Evolutionary conservation across 2,329 filamentous ascomycete species (phyloP), one percentile per base, ranked within the genome.

Genomic region (Epicoccum sorghinum): DNA sequence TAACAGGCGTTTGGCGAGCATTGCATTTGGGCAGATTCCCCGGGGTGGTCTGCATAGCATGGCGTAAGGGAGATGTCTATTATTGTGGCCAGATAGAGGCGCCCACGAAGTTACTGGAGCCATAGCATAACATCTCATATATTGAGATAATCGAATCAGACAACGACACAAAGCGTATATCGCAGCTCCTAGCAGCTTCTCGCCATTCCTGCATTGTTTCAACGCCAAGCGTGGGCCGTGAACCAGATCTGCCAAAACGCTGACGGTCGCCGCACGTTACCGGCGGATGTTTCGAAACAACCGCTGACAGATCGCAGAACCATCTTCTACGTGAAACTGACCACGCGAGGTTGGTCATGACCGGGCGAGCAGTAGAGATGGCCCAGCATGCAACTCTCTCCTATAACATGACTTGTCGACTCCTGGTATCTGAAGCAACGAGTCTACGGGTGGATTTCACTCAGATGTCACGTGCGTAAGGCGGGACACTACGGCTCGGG

Each of bases 1-100:
- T 41, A 27, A 40, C 12, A 32, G 53, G 53, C 53, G 48, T 57
- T 57, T 48, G 48, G 48, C n/a, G 45, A 52, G 35, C 39, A 48
- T 57, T 52, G 48, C 53, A 52, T 57, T 55, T 55, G 41, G 46
- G 46, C 52, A 33, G 47, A 47, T 55, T 49, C 35, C 52, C 18
- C 42, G 23, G 27, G 37, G 37, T n/a, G 37, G 30, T 52, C 40
- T 47, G 37, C 52, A 50, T 50, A 43, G 52, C 52, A 55, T 35
- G 52, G 52, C 46, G 52, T 55, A 43, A 45, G 45, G 52, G 32
- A 45, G 27, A 37, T 24, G 25, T 41, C 30, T 43, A 33, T 22
- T 18, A 39, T 25, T 24, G 44, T 45, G 41, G 24, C 22, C 18
- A 38, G 24, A 9, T 33, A 55, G 29, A 50, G 36, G 52, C 30